A percentile compares a stretch with the other conserved stretches of the same genome.
phyloP scores from a whole-genome alignment of 2,329 filamentous ascomycete genomes.

The Penicillium sp. region DNA sequence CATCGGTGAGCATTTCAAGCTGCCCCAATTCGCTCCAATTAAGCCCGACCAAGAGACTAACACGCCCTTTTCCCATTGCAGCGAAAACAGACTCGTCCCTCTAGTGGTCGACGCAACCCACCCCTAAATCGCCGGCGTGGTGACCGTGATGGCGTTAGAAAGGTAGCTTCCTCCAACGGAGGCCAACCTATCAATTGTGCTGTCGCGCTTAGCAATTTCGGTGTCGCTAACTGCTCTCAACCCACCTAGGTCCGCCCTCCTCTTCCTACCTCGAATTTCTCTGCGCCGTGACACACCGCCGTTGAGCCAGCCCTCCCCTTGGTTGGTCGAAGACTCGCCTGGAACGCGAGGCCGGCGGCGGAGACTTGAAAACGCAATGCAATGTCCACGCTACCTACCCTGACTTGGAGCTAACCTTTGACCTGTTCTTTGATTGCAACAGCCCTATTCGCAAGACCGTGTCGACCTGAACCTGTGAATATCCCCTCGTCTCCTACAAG shows the following conservation, averaged over 20 bases:
- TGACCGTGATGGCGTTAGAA: slow-evolving; percentile 87
- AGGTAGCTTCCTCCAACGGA: slow-evolving; percentile 57
- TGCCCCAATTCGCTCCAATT: slow-evolving; percentile 2
- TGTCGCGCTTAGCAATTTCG: slow-evolving; percentile 9
- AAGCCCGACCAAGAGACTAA: slow-evolving; percentile 19
- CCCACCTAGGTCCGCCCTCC: slow-evolving; percentile 48
- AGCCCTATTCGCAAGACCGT: slow-evolving; percentile 49
- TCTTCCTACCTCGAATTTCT: slow-evolving; percentile 38
- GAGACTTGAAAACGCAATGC: slow-evolving; percentile 34
- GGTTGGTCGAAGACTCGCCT: slow-evolving; percentile 29
- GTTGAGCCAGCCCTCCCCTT: slow-evolving; percentile 29
- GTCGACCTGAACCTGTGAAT: slow-evolving; percentile 50
- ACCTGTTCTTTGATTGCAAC: slow-evolving; percentile 38
- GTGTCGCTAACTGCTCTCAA: slow-evolving; percentile 14
- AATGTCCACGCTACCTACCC: slow-evolving; percentile 36
- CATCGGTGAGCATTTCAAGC: slow-evolving; percentile 46
- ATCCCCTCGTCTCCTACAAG: neutral
- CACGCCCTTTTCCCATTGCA: slow-evolving; percentile 4
- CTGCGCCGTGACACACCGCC: slow-evolving; percentile 39
- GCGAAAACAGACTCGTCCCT: slow-evolving; percentile 30
- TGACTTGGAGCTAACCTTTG: slow-evolving; percentile 49
- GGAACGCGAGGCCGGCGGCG: slow-evolving; percentile 25
- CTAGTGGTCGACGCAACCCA: slow-evolving; percentile 38
- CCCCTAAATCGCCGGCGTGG: slow-evolving; percentile 65
- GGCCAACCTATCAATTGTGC: neutral